Percentiles rank a stretch among this genome's conserved stretches.
Conservation (phyloP, 108 stramenopile genomes). For the Craspedostauros australis region DNA sequence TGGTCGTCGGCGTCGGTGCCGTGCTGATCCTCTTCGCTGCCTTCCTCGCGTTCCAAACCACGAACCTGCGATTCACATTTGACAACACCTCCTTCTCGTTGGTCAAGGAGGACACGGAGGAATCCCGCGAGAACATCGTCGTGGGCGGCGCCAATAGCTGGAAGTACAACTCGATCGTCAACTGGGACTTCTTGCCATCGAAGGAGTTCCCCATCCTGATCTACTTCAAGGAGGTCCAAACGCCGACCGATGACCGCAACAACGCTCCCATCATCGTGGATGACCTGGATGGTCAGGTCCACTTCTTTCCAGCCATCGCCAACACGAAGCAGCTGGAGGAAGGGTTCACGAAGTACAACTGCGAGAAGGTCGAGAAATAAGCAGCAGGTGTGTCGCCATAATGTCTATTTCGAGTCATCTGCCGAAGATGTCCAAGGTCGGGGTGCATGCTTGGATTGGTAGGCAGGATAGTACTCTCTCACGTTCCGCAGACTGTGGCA, state of each 20-base stretch:
- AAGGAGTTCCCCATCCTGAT: constrained; percentile 51
- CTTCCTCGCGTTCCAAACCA: constrained; percentile 51
- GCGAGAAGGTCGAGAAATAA: too few species aligned
- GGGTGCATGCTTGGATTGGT: too few species aligned
- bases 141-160: constrained; percentile 53
- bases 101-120: constrained; percentile 27
- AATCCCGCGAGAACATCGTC: constrained; percentile 51
- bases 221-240: constrained; percentile 65
- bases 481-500: too few species aligned
- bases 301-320: constrained; percentile 60
- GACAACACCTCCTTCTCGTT: constrained; percentile 49
- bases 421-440: too few species aligned
- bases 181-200: constrained; percentile 62
- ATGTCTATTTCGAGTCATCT: too few species aligned
- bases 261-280: constrained; percentile 29
- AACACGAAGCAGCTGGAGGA: constrained; percentile 48
- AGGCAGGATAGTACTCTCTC: too few species aligned
- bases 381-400: too few species aligned
- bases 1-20: constrained; percentile 32
- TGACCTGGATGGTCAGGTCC: constrained; percentile 29
- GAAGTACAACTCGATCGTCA: constrained; percentile 51
- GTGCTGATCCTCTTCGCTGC: constrained; percentile 29
- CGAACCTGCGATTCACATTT: constrained; percentile 48
- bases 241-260: constrained; percentile 38
- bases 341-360: constrained; percentile 44